phyloP scores from a whole-genome alignment of 2,329 filamentous ascomycete genomes.

The Aspergillus sp. region DNA sequence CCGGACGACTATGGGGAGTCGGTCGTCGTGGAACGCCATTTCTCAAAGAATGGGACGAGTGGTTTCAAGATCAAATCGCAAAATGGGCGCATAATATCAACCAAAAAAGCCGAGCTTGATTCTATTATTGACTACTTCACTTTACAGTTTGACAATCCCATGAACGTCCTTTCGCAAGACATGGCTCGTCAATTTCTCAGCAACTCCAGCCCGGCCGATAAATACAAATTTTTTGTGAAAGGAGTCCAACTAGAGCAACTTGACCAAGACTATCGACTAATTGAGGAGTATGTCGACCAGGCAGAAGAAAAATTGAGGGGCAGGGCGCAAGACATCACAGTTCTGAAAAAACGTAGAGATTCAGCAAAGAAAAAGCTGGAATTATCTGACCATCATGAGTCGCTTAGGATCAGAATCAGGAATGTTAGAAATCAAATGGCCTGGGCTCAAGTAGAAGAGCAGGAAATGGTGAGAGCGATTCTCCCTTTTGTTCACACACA shows the following conservation, averaged over 20 bases:
- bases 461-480: constrained; percentile 51
- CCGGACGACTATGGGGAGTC: constrained; percentile 75
- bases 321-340: constrained; percentile 59
- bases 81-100: constrained; percentile 67
- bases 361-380: constrained; percentile 62
- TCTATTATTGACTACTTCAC: constrained; percentile 91
- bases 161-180: constrained; percentile 94
- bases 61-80: constrained; percentile 83
- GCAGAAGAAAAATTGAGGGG: constrained; percentile 61
- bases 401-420: constrained; percentile 57
- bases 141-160: constrained; percentile 91
- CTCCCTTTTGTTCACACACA: background rate
- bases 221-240: constrained; percentile 95
- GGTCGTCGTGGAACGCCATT: constrained; percentile 88
- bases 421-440: constrained; percentile 63
- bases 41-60: constrained; percentile 67
- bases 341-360: constrained; percentile 54
- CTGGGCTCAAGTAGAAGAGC: constrained; percentile 82
- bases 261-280: constrained; percentile 82
- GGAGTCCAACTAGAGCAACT: constrained; percentile 91
- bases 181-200: constrained; percentile 91
- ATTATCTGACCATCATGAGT: constrained; percentile 61
- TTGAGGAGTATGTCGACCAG: constrained; percentile 72
- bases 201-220: constrained; percentile 72
- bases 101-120: constrained; percentile 80